Base-by-base conservation (phyloP, 495 filamentous ascomycete genomes). In the Tuber brumale region DNA sequence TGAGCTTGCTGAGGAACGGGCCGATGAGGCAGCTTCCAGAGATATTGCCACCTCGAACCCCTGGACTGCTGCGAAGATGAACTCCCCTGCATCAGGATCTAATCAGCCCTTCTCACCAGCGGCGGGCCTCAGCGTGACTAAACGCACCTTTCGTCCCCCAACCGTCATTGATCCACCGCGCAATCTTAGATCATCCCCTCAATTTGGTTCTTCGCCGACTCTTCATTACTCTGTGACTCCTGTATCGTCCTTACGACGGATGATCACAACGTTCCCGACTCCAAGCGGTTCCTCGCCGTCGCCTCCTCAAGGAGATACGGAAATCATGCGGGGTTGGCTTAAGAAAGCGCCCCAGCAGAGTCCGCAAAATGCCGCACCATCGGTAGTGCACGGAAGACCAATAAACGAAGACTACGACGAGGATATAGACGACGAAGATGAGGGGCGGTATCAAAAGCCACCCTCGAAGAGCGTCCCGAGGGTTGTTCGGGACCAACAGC, bases 21-120 rank as follows among this genome's bases (percentile, higher is more conserved):
- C 70, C 21, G 76, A 75, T 69, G 77, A 82, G 76, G 69, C 51
- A 77, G 75, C 43, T 48, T 74, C 48, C 72, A 69, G 70, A 74
- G 79, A 85, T 69, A 72, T 81, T 57, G 81, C 76, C 4, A 75
- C 86, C 70, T 88, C 85, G 5, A 91, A 91, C 76, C 90, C 90
- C 7, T 91, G 88, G 89, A 83, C 86, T 0, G 85, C 89, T 70
- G 88, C 90, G 12, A 91, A 89, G 78, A 84, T 89, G 82, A 90
- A 87, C 71, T 83, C 88, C 8, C 81, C 85, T 16, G 83, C 19
- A 75, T n/a, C 46, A 19, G n/a, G 42, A 75, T 80, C 19, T 78
- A 72, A 23, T 35, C 74, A 31, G 69, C 46, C n/a, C n/a, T 79
- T 72, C 23, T 39, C 71, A 31, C 42, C 72, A 74, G 66, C 42